These are phyloP conservation scores for Cucurbita argyrosperma DNA, from an alignment of 306 rosid species.

Conservation along the genomic window DNA sequence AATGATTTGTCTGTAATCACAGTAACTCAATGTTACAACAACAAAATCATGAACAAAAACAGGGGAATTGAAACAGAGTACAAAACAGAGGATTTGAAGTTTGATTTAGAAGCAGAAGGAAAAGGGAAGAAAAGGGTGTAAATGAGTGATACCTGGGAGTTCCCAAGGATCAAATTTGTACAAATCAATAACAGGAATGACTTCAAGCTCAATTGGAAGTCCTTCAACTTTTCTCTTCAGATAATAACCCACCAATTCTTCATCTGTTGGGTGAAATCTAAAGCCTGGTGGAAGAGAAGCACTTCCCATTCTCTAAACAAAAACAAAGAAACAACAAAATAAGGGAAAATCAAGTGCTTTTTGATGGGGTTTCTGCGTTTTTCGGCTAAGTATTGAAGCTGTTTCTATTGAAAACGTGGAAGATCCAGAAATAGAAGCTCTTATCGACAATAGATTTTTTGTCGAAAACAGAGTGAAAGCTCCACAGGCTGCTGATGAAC, in stretches of 20 bases:
- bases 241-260: conserved; percentile 70
- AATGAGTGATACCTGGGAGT: conserved; percentile 45
- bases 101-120: no score
- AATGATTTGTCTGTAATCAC: conserved; percentile 62
- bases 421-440: conserved; percentile 75
- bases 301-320: conserved; percentile 19
- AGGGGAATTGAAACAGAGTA: no score
- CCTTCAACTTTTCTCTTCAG: conserved; percentile 67
- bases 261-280: conserved; percentile 84
- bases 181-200: conserved; percentile 71
- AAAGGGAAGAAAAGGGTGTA: no score
- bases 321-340: neutral
- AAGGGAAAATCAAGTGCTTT: neutral
- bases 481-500: conserved; percentile 25
- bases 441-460: conserved; percentile 36
- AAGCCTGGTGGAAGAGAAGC: conserved; percentile 74
- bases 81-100: no score
- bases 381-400: conserved; percentile 29
- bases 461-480: conserved; percentile 31
- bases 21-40: neutral
- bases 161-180: conserved; percentile 95
- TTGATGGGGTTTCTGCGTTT: neutral
- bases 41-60: neutral
- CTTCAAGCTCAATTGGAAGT: conserved; percentile 79
- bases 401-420: conserved; percentile 51